Percentiles rank a stretch among this genome's conserved stretches.
Conservation (phyloP, 805 yeast genomes). For the Candida ascalaphidarum region DNA sequence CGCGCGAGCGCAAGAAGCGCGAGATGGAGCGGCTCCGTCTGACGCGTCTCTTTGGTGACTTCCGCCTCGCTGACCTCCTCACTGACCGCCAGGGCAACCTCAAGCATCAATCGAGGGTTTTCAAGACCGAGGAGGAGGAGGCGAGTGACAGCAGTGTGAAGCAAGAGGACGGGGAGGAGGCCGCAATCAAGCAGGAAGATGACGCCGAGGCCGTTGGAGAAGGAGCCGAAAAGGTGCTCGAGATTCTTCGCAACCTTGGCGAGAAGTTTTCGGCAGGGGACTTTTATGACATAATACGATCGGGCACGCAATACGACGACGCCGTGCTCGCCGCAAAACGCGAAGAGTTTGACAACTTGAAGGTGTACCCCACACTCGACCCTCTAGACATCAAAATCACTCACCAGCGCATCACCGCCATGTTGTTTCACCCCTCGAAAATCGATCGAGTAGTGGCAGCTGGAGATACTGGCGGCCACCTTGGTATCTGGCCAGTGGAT, state of each 20-base stretch:
- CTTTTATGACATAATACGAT: slow-evolving; percentile 46
- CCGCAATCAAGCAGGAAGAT: slow-evolving; percentile 1
- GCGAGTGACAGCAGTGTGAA: no score
- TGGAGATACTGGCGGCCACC: slow-evolving; percentile 82
- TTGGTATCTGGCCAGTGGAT: slow-evolving; percentile 84
- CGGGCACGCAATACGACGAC: slow-evolving; percentile 14
- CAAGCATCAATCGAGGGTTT: slow-evolving; percentile 20
- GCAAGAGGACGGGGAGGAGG: not conserved
- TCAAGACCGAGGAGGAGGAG: slow-evolving; percentile 14
- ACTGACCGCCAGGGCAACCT: slow-evolving; percentile 31
- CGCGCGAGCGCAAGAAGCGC: slow-evolving; percentile 21
- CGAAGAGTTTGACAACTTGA: slow-evolving; percentile 42
- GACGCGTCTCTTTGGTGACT: slow-evolving; percentile 58
- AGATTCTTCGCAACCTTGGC: slow-evolving; percentile 31
- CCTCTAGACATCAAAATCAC: slow-evolving; percentile 68
- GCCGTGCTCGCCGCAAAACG: slow-evolving; percentile 41
- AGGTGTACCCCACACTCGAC: slow-evolving; percentile 46
- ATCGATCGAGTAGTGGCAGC: slow-evolving; percentile 61
- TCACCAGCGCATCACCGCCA: slow-evolving; percentile 63
- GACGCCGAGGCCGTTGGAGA: slow-evolving; percentile 6
- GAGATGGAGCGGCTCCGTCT: slow-evolving; percentile 43
- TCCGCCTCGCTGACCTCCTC: slow-evolving; percentile 52
- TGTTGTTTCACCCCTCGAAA: slow-evolving; percentile 68
- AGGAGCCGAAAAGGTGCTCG: slow-evolving; percentile 22
- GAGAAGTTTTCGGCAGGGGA: slow-evolving; percentile 61